Evolutionary conservation across 495 filamentous ascomycete genomes (phyloP), one percentile per base, ranked within the genome.

Genomic region (Neurospora hispaniola): DNA sequence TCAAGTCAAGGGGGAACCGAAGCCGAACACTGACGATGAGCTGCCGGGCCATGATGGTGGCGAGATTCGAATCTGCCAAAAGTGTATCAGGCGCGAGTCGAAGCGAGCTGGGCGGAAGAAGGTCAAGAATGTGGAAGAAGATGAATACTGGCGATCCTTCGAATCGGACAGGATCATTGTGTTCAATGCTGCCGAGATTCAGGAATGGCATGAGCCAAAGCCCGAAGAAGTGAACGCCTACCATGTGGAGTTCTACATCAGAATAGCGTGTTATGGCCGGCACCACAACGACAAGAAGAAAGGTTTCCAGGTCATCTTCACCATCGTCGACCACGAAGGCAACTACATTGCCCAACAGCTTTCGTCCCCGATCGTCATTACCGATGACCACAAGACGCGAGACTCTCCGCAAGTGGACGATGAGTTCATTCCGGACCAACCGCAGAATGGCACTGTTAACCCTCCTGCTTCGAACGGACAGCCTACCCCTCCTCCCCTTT

Each of bases 181-280:
- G 20, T 97, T 98, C 86, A 98, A 98, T 79, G 93, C 91, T 3
- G 86, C 89, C n/a, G 94, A 98, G 79, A 86, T 96, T 76, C 92
- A 94, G 79, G 92, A 97, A 66, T 97, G 93, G 93, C 84, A 88
- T 71, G 85, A 88, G 44, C 81, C 88, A 16, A 81, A 79, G 27
- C 78, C 79, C 41, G 81, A 83, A 39, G 78, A 80, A 1, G 79
- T 88, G 5, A 89, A 90, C 12, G 82, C 85, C 23, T 89, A 90
- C 83, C 90, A 92, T 77, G 89, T 96, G 27, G 89, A 94, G 75
- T 86, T 90, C 9, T 93, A 93, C 7, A 97, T 98, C 94, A 89
- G 95, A n/a, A 97, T 98, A 76, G 93, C 94, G 5, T 98, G 95
- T 80, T 98, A 98, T 81, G 97, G 95, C 81, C 89, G 95, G 4